Percentiles rank a stretch among this genome's conserved stretches.
These are phyloP conservation scores for Trichoderma virens DNA, from an alignment of 495 filamentous ascomycete genomes.

Conservation along the genomic window DNA sequence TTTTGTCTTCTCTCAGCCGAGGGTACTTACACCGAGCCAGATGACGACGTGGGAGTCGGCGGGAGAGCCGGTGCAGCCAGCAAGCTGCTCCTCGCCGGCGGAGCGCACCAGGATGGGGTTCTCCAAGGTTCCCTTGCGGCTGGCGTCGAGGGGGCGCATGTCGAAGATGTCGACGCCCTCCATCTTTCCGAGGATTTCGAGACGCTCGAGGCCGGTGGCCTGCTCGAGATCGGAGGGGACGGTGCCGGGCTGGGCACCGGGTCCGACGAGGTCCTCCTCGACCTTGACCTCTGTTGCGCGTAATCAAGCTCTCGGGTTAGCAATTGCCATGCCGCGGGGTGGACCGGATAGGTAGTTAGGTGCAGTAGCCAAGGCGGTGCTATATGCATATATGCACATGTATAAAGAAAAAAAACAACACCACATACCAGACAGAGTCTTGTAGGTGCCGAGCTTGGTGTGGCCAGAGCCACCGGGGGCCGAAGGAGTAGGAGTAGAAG, in stretches of 20 bases:
- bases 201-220: slow-evolving; percentile 91
- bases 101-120: slow-evolving; percentile 85
- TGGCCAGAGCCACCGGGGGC: slow-evolving; percentile 16
- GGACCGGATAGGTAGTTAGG: too few species aligned
- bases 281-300: slow-evolving; percentile 66
- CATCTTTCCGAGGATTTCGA: slow-evolving; percentile 99
- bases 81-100: slow-evolving; percentile 91
- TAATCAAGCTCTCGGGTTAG: neutral
- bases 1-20: neutral
- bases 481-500: neutral
- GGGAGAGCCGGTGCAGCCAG: slow-evolving; percentile 90
- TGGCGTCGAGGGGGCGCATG: slow-evolving; percentile 91
- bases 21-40: slow-evolving; percentile 73
- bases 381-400: neutral
- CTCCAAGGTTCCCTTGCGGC: slow-evolving; percentile 77
- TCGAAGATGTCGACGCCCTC: slow-evolving; percentile 97
- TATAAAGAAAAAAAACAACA: neutral
- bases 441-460: slow-evolving; percentile 26
- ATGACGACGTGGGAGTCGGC: slow-evolving; percentile 83
- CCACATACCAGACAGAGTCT: slow-evolving; percentile 26
- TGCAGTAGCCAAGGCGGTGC: too few species aligned
- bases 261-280: slow-evolving; percentile 71
- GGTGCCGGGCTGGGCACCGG: slow-evolving; percentile 73
- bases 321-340: slow-evolving; percentile 15
- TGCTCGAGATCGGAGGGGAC: slow-evolving; percentile 91